Conservation (phyloP, 441 rosid genomes). For the Erodium trifolium region DNA sequence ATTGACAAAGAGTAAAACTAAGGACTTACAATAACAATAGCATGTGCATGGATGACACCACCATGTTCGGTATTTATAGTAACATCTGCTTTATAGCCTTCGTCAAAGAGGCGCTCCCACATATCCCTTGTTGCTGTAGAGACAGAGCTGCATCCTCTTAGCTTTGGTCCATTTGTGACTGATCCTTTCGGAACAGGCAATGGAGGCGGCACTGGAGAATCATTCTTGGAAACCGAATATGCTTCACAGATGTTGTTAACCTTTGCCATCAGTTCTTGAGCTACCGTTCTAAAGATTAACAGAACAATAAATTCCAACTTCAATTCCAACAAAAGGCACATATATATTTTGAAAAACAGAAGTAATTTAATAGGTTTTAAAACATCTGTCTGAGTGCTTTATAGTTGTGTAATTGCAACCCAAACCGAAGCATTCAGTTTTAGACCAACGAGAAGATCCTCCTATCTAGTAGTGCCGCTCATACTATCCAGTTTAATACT, state of each 20-base stretch:
- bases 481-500: too few species aligned
- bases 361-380: background rate
- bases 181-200: conserved; percentile 20
- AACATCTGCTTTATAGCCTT: conserved; percentile 66
- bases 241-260: conserved; percentile 19
- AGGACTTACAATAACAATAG: conserved; percentile 65
- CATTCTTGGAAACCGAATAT: conserved; percentile 7
- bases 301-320: conserved; percentile 7
- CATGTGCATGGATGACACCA: conserved; percentile 55
- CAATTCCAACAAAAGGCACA: background rate
- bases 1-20: too few species aligned
- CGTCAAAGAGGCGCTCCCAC: conserved; percentile 78
- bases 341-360: background rate
- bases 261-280: conserved; percentile 18
- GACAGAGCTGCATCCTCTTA: conserved; percentile 25
- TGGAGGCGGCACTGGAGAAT: conserved; percentile 42
- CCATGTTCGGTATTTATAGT: conserved; percentile 40
- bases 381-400: background rate
- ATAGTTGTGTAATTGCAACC: background rate
- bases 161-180: conserved; percentile 13
- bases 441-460: background rate
- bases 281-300: conserved; percentile 19
- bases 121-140: conserved; percentile 36
- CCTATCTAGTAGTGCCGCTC: too few species aligned
- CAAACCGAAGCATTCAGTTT: background rate